Percentiles rank a stretch among this genome's conserved stretches.
These are phyloP conservation scores for Globisporangium mamillatum DNA, from an alignment of 352 stramenopile genomes.

Conservation along the genomic window DNA sequence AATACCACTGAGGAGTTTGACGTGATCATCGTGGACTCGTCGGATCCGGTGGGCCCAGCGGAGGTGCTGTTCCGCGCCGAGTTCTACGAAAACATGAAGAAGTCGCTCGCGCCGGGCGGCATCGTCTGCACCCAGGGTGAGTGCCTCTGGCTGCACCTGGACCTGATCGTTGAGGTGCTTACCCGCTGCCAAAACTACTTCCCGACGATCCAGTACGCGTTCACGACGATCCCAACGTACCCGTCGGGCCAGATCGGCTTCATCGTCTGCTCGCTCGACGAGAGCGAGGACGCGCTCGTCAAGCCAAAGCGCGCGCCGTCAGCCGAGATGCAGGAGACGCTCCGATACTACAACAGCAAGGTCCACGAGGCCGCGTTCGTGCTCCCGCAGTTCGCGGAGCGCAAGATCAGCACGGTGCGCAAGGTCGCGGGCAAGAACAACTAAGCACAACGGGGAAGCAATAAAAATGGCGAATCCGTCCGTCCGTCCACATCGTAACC, in stretches of 20 bases:
- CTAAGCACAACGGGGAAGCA: slow-evolving; percentile 6
- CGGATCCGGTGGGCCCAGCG: slow-evolving; percentile 93
- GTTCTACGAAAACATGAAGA: slow-evolving; percentile 95
- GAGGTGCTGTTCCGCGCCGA: slow-evolving; percentile 93
- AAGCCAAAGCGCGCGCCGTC: slow-evolving; percentile 70
- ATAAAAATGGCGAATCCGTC: not conserved
- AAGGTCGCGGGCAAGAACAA: slow-evolving; percentile 33
- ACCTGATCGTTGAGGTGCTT: slow-evolving; percentile 96
- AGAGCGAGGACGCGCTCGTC: slow-evolving; percentile 48
- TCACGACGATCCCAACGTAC: slow-evolving; percentile 99
- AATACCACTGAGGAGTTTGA: slow-evolving; percentile 90
- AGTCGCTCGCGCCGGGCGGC: slow-evolving; percentile 80
- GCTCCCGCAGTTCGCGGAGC: slow-evolving; percentile 92
- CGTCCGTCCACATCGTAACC: slow-evolving; percentile 2
- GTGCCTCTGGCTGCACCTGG: slow-evolving; percentile 98
- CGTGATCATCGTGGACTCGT: slow-evolving; percentile 97
- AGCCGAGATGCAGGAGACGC: slow-evolving; percentile 54
- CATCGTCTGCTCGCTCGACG: slow-evolving; percentile 88
- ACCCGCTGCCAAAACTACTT: slow-evolving; percentile 89
- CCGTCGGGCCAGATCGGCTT: slow-evolving; percentile 99
- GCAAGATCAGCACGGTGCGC: slow-evolving; percentile 74
- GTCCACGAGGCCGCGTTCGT: slow-evolving; percentile 97
- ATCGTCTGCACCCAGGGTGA: slow-evolving; percentile 94
- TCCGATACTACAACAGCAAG: slow-evolving; percentile 94
- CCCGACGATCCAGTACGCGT: slow-evolving; percentile 97